A percentile compares a stretch with the other conserved stretches of the same genome.
Conservation (phyloP, 2,329 filamentous ascomycete species). For the Apiospora sp. region DNA sequence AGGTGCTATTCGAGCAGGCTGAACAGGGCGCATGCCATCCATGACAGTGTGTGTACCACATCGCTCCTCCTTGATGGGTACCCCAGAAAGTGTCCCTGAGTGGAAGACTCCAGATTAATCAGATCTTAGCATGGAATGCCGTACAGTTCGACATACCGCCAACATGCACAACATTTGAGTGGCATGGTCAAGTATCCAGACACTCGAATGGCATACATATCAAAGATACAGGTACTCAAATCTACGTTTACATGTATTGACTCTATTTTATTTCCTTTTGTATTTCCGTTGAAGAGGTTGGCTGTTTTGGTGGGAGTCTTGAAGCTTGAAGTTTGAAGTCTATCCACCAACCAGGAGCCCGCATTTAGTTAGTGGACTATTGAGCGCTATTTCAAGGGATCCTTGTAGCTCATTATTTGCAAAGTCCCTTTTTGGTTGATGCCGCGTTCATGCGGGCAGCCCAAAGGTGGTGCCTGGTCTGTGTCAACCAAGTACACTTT, state of each 20-base stretch:
- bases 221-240: too few species aligned
- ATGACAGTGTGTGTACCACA: background rate
- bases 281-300: background rate
- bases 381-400: slow-evolving; percentile 1
- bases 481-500: slow-evolving; percentile 1
- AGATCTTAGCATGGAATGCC: background rate
- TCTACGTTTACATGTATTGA: background rate
- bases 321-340: background rate
- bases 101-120: background rate
- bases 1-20: background rate
- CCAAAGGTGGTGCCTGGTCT: slow-evolving; percentile 1
- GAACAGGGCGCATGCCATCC: background rate
- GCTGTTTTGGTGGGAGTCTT: background rate
- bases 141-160: background rate
- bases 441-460: background rate
- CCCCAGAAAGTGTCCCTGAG: background rate
- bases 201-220: background rate
- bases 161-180: background rate
- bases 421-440: slow-evolving; percentile 1
- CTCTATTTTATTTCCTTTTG: background rate
- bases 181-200: background rate
- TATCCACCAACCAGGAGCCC: background rate
- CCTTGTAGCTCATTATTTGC: slow-evolving; percentile 2
- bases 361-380: slow-evolving; percentile 16
- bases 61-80: background rate